Evolutionary conservation across 73 alveolate species (phyloP).

Genomic region (Tetrahymena borealis): DNA sequence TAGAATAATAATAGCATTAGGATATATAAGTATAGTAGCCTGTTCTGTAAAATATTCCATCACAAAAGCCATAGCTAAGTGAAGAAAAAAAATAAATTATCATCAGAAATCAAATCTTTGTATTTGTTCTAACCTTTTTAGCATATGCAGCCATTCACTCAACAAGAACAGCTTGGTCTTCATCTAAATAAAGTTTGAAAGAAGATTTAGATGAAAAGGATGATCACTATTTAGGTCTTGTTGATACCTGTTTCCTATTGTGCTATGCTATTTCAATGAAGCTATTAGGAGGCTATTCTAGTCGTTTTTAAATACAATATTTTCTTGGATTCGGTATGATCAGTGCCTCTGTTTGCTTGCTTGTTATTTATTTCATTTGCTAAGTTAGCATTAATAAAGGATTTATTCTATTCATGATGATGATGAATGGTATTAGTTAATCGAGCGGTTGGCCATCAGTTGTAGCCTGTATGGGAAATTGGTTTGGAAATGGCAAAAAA

Average conservation of each 20-base stretch:
- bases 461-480: neutral
- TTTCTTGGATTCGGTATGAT: neutral
- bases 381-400: neutral
- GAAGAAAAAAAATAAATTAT: neutral
- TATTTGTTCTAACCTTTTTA: neutral
- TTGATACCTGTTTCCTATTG: neutral
- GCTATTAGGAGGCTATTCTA: neutral
- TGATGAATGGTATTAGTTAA: neutral
- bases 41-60: neutral
- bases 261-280: neutral
- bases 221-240: neutral
- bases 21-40: neutral
- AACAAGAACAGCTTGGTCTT: neutral
- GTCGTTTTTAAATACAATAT: neutral
- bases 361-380: neutral
- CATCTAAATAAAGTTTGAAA: neutral
- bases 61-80: neutral
- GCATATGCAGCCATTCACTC: neutral
- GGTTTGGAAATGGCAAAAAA: neutral
- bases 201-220: neutral
- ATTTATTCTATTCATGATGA: neutral
- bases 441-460: neutral
- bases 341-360: neutral
- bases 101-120: neutral
- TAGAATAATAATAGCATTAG: neutral